These are phyloP conservation scores for Colletotrichum tropicale DNA, from an alignment of 2,329 filamentous ascomycete genomes.

Conservation along the genomic window DNA sequence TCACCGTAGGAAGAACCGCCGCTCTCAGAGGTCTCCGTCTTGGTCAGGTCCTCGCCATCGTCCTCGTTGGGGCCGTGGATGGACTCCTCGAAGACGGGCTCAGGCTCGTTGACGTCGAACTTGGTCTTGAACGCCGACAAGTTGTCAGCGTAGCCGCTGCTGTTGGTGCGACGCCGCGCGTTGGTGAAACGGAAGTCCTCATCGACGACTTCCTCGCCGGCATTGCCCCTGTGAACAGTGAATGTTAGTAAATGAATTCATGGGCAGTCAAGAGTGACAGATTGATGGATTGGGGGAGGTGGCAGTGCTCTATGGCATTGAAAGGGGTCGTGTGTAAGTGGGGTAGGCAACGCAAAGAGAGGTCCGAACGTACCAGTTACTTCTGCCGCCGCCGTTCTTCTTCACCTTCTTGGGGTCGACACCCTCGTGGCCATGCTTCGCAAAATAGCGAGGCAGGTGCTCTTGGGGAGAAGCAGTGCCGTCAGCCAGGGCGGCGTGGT, in stretches of 20 bases:
- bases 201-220: slow-evolving; percentile 85
- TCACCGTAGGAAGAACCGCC: slow-evolving; percentile 59
- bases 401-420: slow-evolving; percentile 91
- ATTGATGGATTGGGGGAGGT: not conserved
- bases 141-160: slow-evolving; percentile 73
- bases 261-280: not conserved
- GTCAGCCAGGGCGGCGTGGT: slow-evolving; percentile 81
- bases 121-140: slow-evolving; percentile 91
- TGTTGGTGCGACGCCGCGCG: slow-evolving; percentile 90
- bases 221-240: slow-evolving; percentile 70
- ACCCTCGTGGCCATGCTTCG: slow-evolving; percentile 81
- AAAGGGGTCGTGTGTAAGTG: slow-evolving; percentile 4
- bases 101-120: slow-evolving; percentile 87
- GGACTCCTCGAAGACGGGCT: slow-evolving; percentile 91
- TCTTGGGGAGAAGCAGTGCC: slow-evolving; percentile 73
- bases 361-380: slow-evolving; percentile 78
- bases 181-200: slow-evolving; percentile 84
- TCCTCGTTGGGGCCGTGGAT: slow-evolving; percentile 71
- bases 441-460: slow-evolving; percentile 89
- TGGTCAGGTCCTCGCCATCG: slow-evolving; percentile 55
- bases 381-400: slow-evolving; percentile 92
- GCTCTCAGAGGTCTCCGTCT: slow-evolving; percentile 65
- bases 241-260: slow-evolving; percentile 7
- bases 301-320: not conserved
- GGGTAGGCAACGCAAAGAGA: slow-evolving; percentile 8